Evolutionary conservation across 2,329 filamentous ascomycete genomes (phyloP).

Genomic region (Fusarium chlamydosporum): DNA sequence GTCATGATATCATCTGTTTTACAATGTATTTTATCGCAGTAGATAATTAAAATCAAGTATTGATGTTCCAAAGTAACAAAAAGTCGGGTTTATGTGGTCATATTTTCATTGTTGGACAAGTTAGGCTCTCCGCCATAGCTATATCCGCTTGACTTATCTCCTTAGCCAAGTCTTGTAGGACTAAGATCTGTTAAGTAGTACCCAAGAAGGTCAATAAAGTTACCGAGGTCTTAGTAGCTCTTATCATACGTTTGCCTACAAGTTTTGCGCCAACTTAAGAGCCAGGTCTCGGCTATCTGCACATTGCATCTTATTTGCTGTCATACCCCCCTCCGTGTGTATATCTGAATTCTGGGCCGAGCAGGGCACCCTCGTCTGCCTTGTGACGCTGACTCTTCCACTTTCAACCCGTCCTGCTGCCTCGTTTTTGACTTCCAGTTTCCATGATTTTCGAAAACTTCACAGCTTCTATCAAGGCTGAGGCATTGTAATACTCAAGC

Average conservation of each 20-base stretch:
- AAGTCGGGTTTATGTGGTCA: not conserved
- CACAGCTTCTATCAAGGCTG: constrained; percentile 7
- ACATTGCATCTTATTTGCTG: not conserved
- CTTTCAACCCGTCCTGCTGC: constrained; percentile 6
- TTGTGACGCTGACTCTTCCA: constrained; percentile 3
- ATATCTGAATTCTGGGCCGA: not conserved
- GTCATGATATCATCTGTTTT: constrained; percentile 5
- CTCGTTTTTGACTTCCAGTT: not conserved
- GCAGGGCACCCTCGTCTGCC: not conserved
- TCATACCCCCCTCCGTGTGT: constrained; percentile 5
- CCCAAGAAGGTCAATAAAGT: not conserved
- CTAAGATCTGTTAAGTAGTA: not conserved
- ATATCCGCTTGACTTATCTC: not conserved
- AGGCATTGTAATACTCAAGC: not conserved
- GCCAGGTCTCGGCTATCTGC: constrained; percentile 6
- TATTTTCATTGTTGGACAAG: constrained; percentile 1
- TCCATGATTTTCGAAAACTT: not conserved
- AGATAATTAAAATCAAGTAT: constrained; percentile 2
- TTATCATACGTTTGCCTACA: constrained; percentile 5
- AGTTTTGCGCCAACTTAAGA: constrained; percentile 3
- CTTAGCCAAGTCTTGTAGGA: not conserved
- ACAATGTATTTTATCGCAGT: not conserved
- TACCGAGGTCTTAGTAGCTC: not conserved
- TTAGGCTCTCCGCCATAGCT: not conserved
- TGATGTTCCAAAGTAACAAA: constrained; percentile 11